Evolutionary conservation across 1,284 basidiomycete species (phyloP).

Genomic region (Sporisorium sorghi): DNA sequence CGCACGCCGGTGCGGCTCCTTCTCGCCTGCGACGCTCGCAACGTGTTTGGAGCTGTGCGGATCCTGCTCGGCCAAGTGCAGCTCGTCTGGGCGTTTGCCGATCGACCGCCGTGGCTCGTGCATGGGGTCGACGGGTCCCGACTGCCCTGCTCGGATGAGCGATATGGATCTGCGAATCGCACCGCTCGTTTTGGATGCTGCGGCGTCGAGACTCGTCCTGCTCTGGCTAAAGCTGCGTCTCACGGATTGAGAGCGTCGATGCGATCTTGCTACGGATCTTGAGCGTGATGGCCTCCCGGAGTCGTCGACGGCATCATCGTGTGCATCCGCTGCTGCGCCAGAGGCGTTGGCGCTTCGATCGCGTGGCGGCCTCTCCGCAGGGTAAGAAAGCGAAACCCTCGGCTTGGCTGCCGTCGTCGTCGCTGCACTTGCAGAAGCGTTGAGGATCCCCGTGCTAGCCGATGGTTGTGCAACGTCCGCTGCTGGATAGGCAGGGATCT

Average conservation of each 20-base stretch:
- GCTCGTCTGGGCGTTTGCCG: slow-evolving; percentile 40
- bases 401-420: slow-evolving; percentile 1
- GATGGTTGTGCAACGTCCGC: slow-evolving; percentile 15
- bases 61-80: slow-evolving; percentile 28
- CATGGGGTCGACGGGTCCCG: slow-evolving; percentile 41
- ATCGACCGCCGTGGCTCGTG: slow-evolving; percentile 51
- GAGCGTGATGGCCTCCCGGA: slow-evolving; percentile 7
- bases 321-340: neutral
- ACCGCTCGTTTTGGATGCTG: slow-evolving; percentile 12
- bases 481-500: slow-evolving; percentile 23
- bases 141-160: slow-evolving; percentile 3
- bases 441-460: slow-evolving; percentile 11
- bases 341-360: slow-evolving; percentile 23
- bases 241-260: slow-evolving; percentile 28
- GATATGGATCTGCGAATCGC: slow-evolving; percentile 28
- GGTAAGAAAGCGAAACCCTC: slow-evolving; percentile 25
- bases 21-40: too few species aligned
- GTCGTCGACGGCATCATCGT: neutral
- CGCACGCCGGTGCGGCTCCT: slow-evolving; percentile 13
- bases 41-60: slow-evolving; percentile 21
- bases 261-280: slow-evolving; percentile 5
- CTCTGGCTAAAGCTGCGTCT: slow-evolving; percentile 12
- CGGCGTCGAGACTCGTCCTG: slow-evolving; percentile 21
- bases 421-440: neutral
- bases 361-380: slow-evolving; percentile 14